Evolutionary conservation across 257 asterid genomes (phyloP).

Genomic region (Solanum virginianum): DNA sequence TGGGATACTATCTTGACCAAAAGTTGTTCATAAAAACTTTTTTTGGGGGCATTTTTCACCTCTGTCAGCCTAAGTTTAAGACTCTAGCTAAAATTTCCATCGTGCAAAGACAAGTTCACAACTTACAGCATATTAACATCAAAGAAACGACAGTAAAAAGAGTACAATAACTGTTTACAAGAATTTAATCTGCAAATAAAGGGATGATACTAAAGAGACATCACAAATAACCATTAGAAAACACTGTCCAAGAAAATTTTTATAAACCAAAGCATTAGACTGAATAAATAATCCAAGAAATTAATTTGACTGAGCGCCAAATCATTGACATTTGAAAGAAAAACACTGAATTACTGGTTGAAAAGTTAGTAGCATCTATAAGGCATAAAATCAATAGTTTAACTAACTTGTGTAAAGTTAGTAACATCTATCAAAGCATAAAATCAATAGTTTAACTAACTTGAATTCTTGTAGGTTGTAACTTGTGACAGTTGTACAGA

Average conservation of each 20-base stretch:
- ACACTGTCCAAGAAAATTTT: neutral
- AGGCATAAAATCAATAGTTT: neutral
- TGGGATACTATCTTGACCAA: neutral
- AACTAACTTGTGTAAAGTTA: neutral
- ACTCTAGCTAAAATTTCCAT: neutral
- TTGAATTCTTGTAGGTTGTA: neutral
- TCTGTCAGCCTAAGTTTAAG: neutral
- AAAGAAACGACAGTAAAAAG: neutral
- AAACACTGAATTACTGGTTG: neutral
- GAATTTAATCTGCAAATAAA: neutral
- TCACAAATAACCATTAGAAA: neutral
- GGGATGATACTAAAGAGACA: neutral
- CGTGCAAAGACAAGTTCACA: neutral
- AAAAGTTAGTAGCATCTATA: neutral
- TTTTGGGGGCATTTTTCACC: neutral
- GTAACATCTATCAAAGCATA: neutral
- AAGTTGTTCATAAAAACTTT: neutral
- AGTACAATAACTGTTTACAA: neutral
- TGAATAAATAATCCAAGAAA: neutral
- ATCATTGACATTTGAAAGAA: neutral
- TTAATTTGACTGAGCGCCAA: neutral
- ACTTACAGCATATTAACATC: neutral
- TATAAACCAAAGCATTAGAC: neutral
- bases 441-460: neutral
- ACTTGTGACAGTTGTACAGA: neutral